Conservation (phyloP, 225 moss, liverwort and hornwort genomes). For the Anthoceros angustus region DNA sequence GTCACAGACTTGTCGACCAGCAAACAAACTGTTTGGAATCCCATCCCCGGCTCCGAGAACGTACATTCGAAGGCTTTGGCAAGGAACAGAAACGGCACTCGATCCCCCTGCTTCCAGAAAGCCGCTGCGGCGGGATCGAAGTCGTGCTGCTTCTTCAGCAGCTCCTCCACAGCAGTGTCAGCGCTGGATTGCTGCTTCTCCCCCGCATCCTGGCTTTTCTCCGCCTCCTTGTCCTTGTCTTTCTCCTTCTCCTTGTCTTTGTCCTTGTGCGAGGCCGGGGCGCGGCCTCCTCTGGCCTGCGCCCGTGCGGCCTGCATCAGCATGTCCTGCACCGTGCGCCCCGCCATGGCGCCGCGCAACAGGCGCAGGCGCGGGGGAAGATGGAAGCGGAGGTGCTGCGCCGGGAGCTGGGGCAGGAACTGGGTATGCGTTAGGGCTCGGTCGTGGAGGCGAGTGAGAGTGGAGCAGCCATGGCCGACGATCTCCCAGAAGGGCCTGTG, state of each 20-base stretch:
- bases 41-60: slow-evolving; percentile 4
- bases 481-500: too few relatives aligned
- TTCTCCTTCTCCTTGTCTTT: slow-evolving; percentile 9
- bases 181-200: slow-evolving; percentile 13
- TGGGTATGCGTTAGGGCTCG: too few relatives aligned
- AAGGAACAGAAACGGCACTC: slow-evolving; percentile 78
- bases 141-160: slow-evolving; percentile 57
- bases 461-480: too few relatives aligned
- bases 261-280: slow-evolving; percentile 26
- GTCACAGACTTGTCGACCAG: background rate
- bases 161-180: slow-evolving; percentile 17
- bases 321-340: slow-evolving; percentile 26
- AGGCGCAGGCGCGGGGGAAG: background rate
- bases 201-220: slow-evolving; percentile 2
- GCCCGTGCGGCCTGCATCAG: slow-evolving; percentile 55
- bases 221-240: slow-evolving; percentile 9
- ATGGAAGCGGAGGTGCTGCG: background rate
- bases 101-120: slow-evolving; percentile 75
- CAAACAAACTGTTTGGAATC: background rate
- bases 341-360: background rate
- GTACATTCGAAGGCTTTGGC: slow-evolving; percentile 88
- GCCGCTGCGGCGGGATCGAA: slow-evolving; percentile 63
- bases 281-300: slow-evolving; percentile 31
- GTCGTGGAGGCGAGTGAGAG: too few relatives aligned
- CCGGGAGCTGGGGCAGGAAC: background rate